Percentiles rank a stretch among this genome's conserved stretches.
Conservation (phyloP, 352 stramenopile species). For the Pythium rishiriense region DNA sequence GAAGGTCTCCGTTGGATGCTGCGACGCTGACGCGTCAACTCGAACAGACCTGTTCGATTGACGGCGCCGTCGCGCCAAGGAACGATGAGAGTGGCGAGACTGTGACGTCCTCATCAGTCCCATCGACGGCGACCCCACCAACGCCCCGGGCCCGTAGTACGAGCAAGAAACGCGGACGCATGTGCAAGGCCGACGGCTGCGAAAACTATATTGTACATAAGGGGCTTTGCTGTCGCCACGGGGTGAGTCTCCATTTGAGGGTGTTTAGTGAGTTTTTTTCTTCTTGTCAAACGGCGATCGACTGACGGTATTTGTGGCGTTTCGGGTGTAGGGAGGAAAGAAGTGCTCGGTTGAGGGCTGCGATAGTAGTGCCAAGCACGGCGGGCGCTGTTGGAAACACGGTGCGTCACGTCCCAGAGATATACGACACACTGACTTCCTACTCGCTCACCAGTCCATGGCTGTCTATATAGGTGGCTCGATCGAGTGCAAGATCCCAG, state of each 20-base stretch:
- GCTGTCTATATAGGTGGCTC: constrained; percentile 17
- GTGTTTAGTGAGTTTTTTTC: neutral
- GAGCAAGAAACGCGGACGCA: constrained; percentile 12
- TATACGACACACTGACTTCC: neutral
- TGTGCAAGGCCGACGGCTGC: constrained; percentile 36
- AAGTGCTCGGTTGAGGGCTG: constrained; percentile 41
- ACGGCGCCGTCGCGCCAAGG: neutral
- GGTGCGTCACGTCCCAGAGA: too few relatives aligned
- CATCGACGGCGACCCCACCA: neutral
- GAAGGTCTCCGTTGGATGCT: neutral
- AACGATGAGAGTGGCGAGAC: neutral
- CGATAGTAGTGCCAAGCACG: constrained; percentile 36
- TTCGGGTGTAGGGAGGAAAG: constrained; percentile 38
- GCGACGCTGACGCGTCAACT: neutral
- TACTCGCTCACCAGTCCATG: neutral
- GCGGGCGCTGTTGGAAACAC: constrained; percentile 51
- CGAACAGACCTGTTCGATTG: neutral
- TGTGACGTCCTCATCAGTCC: neutral
- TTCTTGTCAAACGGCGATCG: neutral
- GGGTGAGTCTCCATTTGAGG: constrained; percentile 25
- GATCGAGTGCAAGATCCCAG: constrained; percentile 24
- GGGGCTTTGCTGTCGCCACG: constrained; percentile 43
- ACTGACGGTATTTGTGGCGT: neutral
- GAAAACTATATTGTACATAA: constrained; percentile 44
- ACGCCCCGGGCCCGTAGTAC: too few relatives aligned